Base-by-base conservation (phyloP, 2,329 filamentous ascomycete species). In the Cladosporium sp. region DNA sequence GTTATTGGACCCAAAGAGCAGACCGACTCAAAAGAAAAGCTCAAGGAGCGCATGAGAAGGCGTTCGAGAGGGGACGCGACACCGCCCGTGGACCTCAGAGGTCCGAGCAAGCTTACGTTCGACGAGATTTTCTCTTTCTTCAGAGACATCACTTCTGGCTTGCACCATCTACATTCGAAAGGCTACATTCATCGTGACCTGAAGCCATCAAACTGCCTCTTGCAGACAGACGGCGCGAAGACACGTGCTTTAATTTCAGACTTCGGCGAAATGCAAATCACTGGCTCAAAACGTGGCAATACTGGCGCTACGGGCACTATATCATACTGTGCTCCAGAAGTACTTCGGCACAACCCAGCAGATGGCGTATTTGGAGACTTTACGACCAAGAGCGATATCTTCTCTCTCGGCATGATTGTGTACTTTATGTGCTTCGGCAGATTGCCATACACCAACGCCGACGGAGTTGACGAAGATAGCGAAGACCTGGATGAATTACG, bases 41-140 rank as follows among this genome's bases (percentile, higher is more conserved):
- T 97, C 66, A 97, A 97, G 72, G 91, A 92, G 6, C 89, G 90
- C 55, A 84, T 96, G 70, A 85, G 94, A 47, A 84, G 93, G 55
- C 85, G 86, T 56, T 97, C 94, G 3, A 90, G 86, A 67, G 90
- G 90, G 0, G 85, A 91, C 43, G 72, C 82, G 2, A 90, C 95
- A 43, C 78, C 80, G 1, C 84, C 85, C 0, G 67, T 75, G 0
- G 78, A 83, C n/a, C 60, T 84, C 14, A 68, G 72, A 19, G 74
- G 79, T 3, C 79, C 80, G 8, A 81, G 84, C 36, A 81, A 76
- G 28, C 80, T 90, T 45, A 81, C 85, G 0, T 90, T 97, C 61
- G 93, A 97, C 61, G 90, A 97, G 67, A 97, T 99, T 22, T 97
- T 96, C 74, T 95, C 92, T 0, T 89, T 97, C 62, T 99, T 99